Evolutionary conservation across 176 grass and related monocot genomes (phyloP).

Genomic region (Musa schizocarpa): DNA sequence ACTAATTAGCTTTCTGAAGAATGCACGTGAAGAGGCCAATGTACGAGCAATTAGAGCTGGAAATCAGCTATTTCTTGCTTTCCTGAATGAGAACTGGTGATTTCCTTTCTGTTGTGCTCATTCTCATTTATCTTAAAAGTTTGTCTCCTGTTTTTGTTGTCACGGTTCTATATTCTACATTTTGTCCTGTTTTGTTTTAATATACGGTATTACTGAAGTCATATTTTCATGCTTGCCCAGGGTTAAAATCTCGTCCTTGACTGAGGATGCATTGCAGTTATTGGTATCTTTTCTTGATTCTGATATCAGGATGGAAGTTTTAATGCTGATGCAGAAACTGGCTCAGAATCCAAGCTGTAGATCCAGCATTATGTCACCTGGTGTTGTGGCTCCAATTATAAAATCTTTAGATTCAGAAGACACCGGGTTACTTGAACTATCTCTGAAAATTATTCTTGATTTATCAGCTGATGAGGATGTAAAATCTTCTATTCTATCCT

Average conservation of each 20-base stretch:
- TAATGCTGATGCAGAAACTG: conserved; percentile 51
- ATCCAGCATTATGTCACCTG: conserved; percentile 40
- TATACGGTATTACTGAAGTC: neutral
- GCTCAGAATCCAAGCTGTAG: conserved; percentile 27
- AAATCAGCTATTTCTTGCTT: conserved; percentile 55
- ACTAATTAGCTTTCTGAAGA: conserved; percentile 56
- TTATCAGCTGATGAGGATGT: conserved; percentile 43
- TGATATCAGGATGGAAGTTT: conserved; percentile 43
- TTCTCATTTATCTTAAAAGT: neutral
- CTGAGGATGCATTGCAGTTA: conserved; percentile 41
- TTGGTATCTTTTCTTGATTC: conserved; percentile 57
- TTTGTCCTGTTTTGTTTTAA: neutral
- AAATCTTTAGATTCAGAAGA: conserved; percentile 48
- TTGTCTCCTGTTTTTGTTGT: neutral
- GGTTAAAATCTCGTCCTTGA: conserved; percentile 35
- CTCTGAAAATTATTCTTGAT: conserved; percentile 55
- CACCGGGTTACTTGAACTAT: conserved; percentile 36
- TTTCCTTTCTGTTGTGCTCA: neutral
- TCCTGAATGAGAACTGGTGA: conserved; percentile 63
- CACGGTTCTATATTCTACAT: no score
- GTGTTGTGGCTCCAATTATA: conserved; percentile 36
- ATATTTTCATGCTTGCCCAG: conserved; percentile 27
- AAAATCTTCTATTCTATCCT: conserved; percentile 43
- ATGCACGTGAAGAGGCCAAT: conserved; percentile 31
- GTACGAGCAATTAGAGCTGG: conserved; percentile 39